These are phyloP conservation scores for Cymodocea nodosa DNA, from an alignment of 116 monocot species.

Conservation along the genomic window DNA sequence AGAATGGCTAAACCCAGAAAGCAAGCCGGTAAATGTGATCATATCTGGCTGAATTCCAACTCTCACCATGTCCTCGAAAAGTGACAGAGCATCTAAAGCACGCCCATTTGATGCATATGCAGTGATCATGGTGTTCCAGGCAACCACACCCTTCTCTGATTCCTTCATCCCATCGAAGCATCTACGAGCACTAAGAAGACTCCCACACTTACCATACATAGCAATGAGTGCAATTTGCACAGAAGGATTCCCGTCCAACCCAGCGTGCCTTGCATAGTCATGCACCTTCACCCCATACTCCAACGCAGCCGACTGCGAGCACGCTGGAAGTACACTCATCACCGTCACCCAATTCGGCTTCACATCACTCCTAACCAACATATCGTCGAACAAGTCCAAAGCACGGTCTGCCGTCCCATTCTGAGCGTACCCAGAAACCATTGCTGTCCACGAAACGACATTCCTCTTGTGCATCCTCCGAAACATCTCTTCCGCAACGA, in stretches of 20 bases:
- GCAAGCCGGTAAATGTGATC: conserved; percentile 41
- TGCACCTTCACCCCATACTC: conserved; percentile 41
- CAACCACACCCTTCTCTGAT: conserved; percentile 19
- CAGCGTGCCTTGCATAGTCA: neutral
- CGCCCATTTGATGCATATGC: conserved; percentile 41
- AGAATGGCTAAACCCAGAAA: conserved; percentile 36
- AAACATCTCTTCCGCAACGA: conserved; percentile 27
- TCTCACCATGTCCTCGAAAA: conserved; percentile 39
- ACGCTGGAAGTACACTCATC: conserved; percentile 50
- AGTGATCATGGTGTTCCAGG: conserved; percentile 59
- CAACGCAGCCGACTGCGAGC: conserved; percentile 29
- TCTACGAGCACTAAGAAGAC: conserved; percentile 22
- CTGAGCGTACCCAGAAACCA: conserved; percentile 50
- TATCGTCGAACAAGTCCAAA: conserved; percentile 39
- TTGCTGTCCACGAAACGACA: conserved; percentile 47
- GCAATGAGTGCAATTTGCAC: conserved; percentile 35
- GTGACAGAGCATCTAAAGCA: conserved; percentile 20
- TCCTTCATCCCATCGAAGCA: conserved; percentile 27
- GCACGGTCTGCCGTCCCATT: conserved; percentile 51
- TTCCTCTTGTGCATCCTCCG: conserved; percentile 28
- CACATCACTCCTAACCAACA: conserved; percentile 14
- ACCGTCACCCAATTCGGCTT: conserved; percentile 52
- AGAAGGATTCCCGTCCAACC: conserved; percentile 12
- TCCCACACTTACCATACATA: conserved; percentile 65
- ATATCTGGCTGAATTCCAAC: conserved; percentile 23